Conservation (phyloP, 768 basidiomycete species). For the Mycena belliarum region DNA sequence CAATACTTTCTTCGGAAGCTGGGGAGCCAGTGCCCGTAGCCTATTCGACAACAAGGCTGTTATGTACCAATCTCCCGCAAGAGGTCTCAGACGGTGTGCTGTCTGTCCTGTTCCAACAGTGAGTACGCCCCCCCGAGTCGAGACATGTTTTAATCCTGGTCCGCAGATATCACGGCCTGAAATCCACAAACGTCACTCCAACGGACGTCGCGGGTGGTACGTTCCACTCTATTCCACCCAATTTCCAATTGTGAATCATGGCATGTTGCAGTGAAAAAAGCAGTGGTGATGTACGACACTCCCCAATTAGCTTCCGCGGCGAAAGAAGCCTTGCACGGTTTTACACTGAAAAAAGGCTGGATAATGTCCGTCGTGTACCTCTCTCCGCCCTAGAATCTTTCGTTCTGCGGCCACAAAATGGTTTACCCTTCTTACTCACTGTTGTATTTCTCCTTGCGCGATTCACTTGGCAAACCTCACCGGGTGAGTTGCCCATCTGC, state of each 20-base stretch:
- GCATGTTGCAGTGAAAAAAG: constrained; percentile 72
- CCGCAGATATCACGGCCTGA: constrained; percentile 81
- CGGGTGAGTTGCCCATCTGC: constrained; percentile 17
- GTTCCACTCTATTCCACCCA: not conserved
- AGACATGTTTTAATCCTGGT: not conserved
- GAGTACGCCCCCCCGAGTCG: constrained; percentile 34
- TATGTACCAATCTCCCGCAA: constrained; percentile 86
- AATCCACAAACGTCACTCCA: constrained; percentile 66
- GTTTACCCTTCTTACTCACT: not conserved
- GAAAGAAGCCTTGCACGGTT: constrained; percentile 82
- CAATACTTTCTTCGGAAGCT: constrained; percentile 32
- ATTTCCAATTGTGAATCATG: not conserved
- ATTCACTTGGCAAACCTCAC: constrained; percentile 1
- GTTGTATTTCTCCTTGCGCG: not conserved
- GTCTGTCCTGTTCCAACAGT: constrained; percentile 91
- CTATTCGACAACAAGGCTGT: constrained; percentile 59
- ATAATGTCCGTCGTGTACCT: constrained; percentile 79
- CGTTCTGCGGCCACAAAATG: not conserved
- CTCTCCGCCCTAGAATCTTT: not conserved
- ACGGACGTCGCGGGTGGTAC: constrained; percentile 57
- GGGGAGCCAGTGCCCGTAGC: constrained; percentile 46
- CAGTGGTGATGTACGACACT: constrained; percentile 77
- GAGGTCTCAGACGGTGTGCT: constrained; percentile 89
- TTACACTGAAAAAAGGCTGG: constrained; percentile 85
- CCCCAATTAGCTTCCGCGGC: constrained; percentile 74